phyloP scores from a whole-genome alignment of 2,329 filamentous ascomycete species.

The Alternaria gansuensis region DNA sequence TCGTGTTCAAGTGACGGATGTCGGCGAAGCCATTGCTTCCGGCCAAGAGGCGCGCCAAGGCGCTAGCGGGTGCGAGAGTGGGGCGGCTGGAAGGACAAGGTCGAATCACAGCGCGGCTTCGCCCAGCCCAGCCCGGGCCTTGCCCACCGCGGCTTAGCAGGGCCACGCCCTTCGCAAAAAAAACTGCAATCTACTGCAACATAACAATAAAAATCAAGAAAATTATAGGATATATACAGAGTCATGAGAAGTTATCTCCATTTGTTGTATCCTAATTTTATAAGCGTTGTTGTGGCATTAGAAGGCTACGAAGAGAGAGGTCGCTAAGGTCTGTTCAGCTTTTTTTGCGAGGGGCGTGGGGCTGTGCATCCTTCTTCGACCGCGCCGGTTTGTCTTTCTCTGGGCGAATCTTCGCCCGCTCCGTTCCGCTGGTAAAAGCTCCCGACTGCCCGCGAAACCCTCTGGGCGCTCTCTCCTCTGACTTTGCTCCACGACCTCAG shows the following conservation, averaged over 20 bases:
- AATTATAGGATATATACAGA: no score
- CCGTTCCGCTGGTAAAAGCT: slow-evolving; percentile 14
- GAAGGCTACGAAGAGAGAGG: no score
- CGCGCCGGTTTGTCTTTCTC: slow-evolving; percentile 12
- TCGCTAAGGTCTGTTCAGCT: no score
- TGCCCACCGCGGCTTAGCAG: slow-evolving; percentile 1
- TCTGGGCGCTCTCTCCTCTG: slow-evolving; percentile 21
- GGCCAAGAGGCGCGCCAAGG: slow-evolving; percentile 12
- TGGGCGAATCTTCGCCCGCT: slow-evolving; percentile 18
- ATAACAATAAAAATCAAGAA: no score
- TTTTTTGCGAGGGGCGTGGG: no score
- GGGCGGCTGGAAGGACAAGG: background rate
- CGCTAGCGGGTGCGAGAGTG: slow-evolving; percentile 5
- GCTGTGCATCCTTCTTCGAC: slow-evolving; percentile 6
- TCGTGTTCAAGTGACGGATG: slow-evolving; percentile 8
- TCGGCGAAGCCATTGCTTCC: slow-evolving; percentile 3
- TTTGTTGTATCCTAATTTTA: no score
- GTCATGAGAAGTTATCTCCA: no score
- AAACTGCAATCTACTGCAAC: no score
- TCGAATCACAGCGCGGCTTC: slow-evolving; percentile 3
- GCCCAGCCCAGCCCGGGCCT: slow-evolving; percentile 1
- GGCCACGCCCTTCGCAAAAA: no score
- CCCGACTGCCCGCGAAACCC: slow-evolving; percentile 15
- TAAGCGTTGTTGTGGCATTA: no score
- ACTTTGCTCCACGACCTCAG: slow-evolving; percentile 19